Base-by-base conservation (phyloP, 1,139 yeast species). In the Debaryomyces coudertii region DNA sequence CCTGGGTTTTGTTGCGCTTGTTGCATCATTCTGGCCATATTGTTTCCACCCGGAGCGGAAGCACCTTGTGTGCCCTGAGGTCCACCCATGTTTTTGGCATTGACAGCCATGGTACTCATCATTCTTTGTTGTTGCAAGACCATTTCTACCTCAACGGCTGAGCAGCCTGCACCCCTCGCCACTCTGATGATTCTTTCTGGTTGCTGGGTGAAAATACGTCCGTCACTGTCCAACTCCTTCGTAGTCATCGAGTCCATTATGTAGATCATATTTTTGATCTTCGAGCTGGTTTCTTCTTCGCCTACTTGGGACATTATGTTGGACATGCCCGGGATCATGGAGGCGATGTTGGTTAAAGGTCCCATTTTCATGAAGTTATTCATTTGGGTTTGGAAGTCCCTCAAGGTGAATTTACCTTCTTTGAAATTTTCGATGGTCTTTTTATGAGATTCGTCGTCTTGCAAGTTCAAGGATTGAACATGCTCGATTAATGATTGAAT, bases 221-320 rank as follows among this genome's bases (percentile, higher is more conserved):
- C 99, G 63, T 93, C 99, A 52, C 90, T 82, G 57, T 90, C 96
- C 52, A 93, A 79, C 70, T 93, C 99, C 59, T 85, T 77, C 53
- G 85, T 87, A 0, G 97, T 92, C 99, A 93, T 93, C 2, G 97
- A 90, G 65, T 93, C 99, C 89, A 93, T 82, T 30, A 93, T 87
- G 62, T 82, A 92, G 40, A 93, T 85, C 96, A 93, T 90, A 52
- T 87, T 79, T 65, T 92, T 92, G 69, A 93, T 79, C 60, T 87
- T 80, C 47, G 80, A 78, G 23, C 89, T 81, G 0, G 96, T 85
- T 58, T 93, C 97, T 58, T 92, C 97, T 63, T 92, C 98, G 22
- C 93, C 92, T 36, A 90, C 84, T 66, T 88, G 93, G 43, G 81
- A 85, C 80, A 93, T 86, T 74, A 92, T 77, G 54, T 83, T 85